A percentile compares a stretch with the other conserved stretches of the same genome.
Conservation (phyloP, 345 rosid species). For the Stellera chamaejasme region DNA sequence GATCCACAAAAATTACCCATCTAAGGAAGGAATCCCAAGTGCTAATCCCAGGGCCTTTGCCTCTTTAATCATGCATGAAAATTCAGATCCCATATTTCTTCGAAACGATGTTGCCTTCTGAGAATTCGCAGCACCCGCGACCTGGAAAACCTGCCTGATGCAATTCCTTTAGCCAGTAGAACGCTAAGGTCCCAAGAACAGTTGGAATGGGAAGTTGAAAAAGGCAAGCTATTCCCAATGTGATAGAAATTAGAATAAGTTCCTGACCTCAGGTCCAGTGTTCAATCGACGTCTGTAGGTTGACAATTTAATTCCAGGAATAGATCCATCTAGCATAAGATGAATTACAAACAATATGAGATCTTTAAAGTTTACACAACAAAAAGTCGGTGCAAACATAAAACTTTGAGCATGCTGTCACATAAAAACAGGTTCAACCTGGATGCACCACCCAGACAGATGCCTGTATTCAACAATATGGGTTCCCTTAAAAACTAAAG, state of each 20-base stretch:
- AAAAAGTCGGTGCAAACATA: no score
- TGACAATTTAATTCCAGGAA: conserved; percentile 81
- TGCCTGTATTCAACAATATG: no score
- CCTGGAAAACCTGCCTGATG: conserved; percentile 35
- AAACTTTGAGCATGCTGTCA: no score
- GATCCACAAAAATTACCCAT: conserved; percentile 44
- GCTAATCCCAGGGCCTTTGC: conserved; percentile 72
- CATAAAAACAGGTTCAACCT: no score
- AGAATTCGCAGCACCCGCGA: conserved; percentile 25
- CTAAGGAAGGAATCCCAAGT: conserved; percentile 82
- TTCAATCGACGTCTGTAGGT: conserved; percentile 69
- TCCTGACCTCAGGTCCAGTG: conserved; percentile 44
- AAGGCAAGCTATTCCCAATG: neutral
- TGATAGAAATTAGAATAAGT: neutral
- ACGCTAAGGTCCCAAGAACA: neutral
- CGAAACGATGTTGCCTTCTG: conserved; percentile 45
- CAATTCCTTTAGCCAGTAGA: conserved; percentile 5
- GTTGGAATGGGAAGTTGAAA: neutral
- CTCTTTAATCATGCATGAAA: conserved; percentile 84
- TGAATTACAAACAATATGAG: no score
- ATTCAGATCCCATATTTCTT: conserved; percentile 90
- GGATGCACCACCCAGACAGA: no score
- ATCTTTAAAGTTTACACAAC: no score
- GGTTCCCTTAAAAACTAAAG: no score
- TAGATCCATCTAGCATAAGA: conserved; percentile 60